Conservation (phyloP, 2,329 filamentous ascomycete species). For the Pseudocercospora eumusae region DNA sequence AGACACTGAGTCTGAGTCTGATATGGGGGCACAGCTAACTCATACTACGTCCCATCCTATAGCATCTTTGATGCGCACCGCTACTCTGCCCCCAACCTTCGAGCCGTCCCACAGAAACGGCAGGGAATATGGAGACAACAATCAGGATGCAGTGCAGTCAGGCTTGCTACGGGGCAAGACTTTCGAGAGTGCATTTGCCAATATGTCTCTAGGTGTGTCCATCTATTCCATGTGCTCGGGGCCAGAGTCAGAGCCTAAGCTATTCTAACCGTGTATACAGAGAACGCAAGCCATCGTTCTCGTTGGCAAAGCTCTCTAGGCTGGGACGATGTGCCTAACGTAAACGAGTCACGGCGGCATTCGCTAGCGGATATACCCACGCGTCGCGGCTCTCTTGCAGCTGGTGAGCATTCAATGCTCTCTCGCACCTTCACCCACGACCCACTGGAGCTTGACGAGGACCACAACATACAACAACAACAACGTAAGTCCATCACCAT, state of each 20-base stretch:
- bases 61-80: constrained; percentile 35
- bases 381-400: constrained; percentile 40
- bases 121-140: constrained; percentile 26
- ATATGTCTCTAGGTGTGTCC: constrained; percentile 35
- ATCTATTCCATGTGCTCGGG: constrained; percentile 1
- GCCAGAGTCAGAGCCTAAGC: constrained; percentile 13
- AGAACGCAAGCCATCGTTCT: constrained; percentile 34
- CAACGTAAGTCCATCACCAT: constrained; percentile 21
- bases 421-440: constrained; percentile 28
- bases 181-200: constrained; percentile 34
- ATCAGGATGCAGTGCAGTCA: constrained; percentile 23
- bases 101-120: constrained; percentile 27
- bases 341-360: constrained; percentile 74
- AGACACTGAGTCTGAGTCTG: constrained; percentile 34
- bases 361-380: constrained; percentile 63
- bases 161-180: constrained; percentile 26
- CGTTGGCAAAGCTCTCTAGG: constrained; percentile 73
- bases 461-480: constrained; percentile 16
- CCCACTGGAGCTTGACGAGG: constrained; percentile 23
- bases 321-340: constrained; percentile 62
- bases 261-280: constrained; percentile 23
- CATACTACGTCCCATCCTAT: constrained; percentile 39
- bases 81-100: constrained; percentile 35
- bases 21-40: constrained; percentile 31
- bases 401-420: constrained; percentile 28